A percentile compares a stretch with the other conserved stretches of the same genome.
phyloP scores from a whole-genome alignment of 208 protist species.

The Trypanosoma melophagium region DNA sequence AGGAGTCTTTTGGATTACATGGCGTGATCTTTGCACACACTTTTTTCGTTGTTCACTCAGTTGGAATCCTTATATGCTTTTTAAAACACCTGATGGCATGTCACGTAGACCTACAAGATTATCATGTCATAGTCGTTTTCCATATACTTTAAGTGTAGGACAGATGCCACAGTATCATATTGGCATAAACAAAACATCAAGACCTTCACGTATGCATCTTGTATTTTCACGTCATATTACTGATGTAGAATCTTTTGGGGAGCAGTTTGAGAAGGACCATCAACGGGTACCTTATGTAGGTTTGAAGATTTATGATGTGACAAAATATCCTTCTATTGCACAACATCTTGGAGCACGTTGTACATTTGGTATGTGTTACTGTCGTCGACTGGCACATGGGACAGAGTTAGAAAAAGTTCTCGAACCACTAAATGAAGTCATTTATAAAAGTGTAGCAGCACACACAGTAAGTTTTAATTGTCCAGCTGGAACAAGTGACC shows the following conservation, averaged over 20 bases:
- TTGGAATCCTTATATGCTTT: constrained; percentile 91
- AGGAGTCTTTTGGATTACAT: constrained; percentile 87
- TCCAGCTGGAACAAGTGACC: constrained; percentile 61
- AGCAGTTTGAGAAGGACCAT: constrained; percentile 62
- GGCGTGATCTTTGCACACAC: constrained; percentile 58
- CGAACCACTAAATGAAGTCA: constrained; percentile 58
- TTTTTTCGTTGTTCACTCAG: constrained; percentile 73
- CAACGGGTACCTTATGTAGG: constrained; percentile 52
- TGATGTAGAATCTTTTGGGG: constrained; percentile 57
- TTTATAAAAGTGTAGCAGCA: constrained; percentile 58
- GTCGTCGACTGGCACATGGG: constrained; percentile 59
- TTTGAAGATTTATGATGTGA: constrained; percentile 79
- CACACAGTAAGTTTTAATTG: constrained; percentile 83
- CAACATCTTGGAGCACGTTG: constrained; percentile 62
- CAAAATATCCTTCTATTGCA: constrained; percentile 67
- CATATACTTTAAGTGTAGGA: constrained; percentile 50
- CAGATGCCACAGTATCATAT: constrained; percentile 81
- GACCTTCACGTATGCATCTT: constrained; percentile 76
- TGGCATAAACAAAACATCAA: constrained; percentile 52
- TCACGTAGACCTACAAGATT: constrained; percentile 62
- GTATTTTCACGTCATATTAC: constrained; percentile 80
- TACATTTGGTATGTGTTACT: constrained; percentile 68
- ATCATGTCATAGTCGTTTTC: constrained; percentile 64
- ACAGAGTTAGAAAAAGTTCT: constrained; percentile 53
- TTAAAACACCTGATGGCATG: constrained; percentile 47